Conservation (phyloP, 2,329 filamentous ascomycete species). For the Stemphylium lycopersici region DNA sequence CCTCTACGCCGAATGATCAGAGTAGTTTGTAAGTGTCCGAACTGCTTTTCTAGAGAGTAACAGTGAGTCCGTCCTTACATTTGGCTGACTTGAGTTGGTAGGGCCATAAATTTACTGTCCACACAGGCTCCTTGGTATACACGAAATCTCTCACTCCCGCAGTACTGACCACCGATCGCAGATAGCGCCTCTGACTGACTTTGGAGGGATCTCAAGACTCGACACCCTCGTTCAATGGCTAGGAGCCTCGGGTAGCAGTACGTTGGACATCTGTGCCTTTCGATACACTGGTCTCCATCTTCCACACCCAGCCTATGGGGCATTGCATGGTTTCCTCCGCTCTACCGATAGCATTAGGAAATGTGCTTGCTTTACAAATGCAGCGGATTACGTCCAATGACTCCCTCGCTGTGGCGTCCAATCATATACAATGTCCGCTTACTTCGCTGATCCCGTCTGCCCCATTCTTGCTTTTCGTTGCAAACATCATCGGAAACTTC, state of each 20-base stretch:
- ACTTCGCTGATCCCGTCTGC: conserved; percentile 3
- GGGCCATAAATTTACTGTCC: background rate
- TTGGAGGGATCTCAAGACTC: background rate
- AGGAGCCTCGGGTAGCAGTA: background rate
- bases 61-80: background rate
- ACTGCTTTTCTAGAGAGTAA: background rate
- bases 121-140: background rate
- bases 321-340: background rate
- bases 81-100: background rate
- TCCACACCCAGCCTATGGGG: background rate
- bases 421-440: conserved; percentile 9
- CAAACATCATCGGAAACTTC: background rate
- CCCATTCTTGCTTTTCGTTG: background rate
- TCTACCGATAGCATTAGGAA: background rate
- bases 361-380: conserved; percentile 1
- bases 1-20: too few species aligned
- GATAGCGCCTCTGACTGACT: background rate
- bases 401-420: background rate
- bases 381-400: too few species aligned
- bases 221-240: background rate
- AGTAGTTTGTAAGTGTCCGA: background rate
- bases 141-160: background rate
- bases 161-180: background rate
- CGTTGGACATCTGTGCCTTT: background rate
- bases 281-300: background rate